phyloP scores from a whole-genome alignment of 805 yeast species.

The Saturnispora saitoi region DNA sequence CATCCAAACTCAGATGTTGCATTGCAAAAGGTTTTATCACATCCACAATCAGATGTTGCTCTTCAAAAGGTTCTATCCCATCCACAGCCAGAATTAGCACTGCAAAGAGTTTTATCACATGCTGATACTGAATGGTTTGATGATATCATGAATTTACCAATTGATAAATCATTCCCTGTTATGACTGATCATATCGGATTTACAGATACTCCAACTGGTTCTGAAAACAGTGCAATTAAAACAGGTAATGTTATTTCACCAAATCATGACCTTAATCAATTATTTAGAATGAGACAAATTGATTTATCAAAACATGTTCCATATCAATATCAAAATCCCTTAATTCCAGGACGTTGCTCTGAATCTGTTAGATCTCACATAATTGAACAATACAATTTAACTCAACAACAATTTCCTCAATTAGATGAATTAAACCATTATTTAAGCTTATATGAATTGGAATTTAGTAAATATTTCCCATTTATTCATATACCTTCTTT shows the following conservation, averaged over 20 bases:
- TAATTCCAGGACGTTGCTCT: conserved; percentile 33
- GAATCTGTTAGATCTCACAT: conserved; percentile 47
- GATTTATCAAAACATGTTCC: conserved; percentile 49
- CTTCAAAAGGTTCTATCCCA: conserved; percentile 15
- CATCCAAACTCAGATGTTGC: conserved; percentile 15
- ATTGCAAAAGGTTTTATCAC: conserved; percentile 13
- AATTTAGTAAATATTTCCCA: conserved; percentile 76
- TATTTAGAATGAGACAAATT: conserved; percentile 58
- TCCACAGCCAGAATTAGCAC: conserved; percentile 13
- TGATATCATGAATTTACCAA: conserved; percentile 61
- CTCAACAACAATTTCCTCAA: conserved; percentile 60
- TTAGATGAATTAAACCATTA: conserved; percentile 70
- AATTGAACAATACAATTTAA: conserved; percentile 43
- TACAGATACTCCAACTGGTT: conserved; percentile 30
- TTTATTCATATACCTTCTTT: conserved; percentile 69
- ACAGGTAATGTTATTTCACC: conserved; percentile 9
- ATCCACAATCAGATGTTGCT: conserved; percentile 15
- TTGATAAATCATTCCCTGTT: conserved; percentile 46
- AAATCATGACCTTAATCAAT: conserved; percentile 43
- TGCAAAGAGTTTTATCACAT: conserved; percentile 11
- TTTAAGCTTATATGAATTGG: conserved; percentile 62
- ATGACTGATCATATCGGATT: conserved; percentile 56
- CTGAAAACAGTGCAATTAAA: conserved; percentile 21
- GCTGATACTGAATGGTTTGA: conserved; percentile 51
- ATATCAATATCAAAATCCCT: conserved; percentile 23